Conservation (phyloP, 768 basidiomycete species). For the Russula foetens region DNA sequence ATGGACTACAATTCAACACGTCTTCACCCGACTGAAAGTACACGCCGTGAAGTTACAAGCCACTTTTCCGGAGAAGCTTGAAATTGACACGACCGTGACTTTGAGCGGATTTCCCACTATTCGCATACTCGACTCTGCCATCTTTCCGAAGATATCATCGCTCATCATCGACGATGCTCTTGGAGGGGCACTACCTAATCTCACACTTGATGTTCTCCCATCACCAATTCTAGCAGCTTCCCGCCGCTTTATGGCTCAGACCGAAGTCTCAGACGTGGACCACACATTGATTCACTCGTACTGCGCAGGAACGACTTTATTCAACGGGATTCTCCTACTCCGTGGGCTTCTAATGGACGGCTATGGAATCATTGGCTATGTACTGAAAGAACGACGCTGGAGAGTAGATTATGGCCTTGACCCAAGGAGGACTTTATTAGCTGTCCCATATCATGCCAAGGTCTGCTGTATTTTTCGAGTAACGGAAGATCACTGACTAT, state of each 20-base stretch:
- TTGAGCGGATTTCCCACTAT: not conserved
- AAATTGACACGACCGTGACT: not conserved
- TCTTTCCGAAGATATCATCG: too few relatives aligned
- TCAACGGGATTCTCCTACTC: slow-evolving; percentile 34
- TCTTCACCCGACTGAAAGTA: slow-evolving; percentile 28
- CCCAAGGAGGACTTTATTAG: slow-evolving; percentile 31
- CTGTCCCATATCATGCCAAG: slow-evolving; percentile 42
- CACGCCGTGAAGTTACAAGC: slow-evolving; percentile 3
- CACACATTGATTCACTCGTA: not conserved
- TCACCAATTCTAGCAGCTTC: not conserved
- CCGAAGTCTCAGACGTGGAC: not conserved
- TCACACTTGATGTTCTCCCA: not conserved
- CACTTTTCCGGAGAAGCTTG: not conserved
- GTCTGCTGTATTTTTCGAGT: not conserved
- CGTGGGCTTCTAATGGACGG: slow-evolving; percentile 35
- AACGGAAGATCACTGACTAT: not conserved
- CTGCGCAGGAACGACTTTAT: slow-evolving; percentile 19
- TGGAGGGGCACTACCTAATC: not conserved
- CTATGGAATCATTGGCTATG: slow-evolving; percentile 32
- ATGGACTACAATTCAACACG: too few relatives aligned
- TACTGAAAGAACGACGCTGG: slow-evolving; percentile 36
- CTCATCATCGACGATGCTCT: not conserved
- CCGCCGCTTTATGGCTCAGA: not conserved
- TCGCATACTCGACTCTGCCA: not conserved
- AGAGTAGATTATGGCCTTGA: slow-evolving; percentile 46